Evolutionary conservation across 306 rosid species (phyloP), one percentile per base, ranked within the genome.

Genomic region (Corylus americana): DNA sequence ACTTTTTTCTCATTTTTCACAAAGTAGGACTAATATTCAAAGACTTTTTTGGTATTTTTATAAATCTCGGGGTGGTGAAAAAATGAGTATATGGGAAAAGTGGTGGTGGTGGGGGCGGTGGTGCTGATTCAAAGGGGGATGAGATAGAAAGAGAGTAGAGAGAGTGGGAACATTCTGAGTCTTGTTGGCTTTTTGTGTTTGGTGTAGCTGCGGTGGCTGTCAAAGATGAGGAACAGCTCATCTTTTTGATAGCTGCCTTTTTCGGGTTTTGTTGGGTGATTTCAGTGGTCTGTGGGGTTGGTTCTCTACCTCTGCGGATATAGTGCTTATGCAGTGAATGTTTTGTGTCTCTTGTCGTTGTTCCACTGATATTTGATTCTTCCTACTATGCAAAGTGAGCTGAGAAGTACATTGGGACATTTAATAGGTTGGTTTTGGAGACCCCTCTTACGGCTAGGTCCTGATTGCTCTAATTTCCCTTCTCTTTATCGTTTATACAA

Each of bases 171-270:
- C 92, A 87, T 88, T 88, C 88, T 85, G 91, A 85, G 82, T 55
- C 81, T 88, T 91, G 90, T 89, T 89, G 96, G 91, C 91, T 66
- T 86, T 89, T 77, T 70, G 86, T 86, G 92, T 81, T 82, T 79
- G 88, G 84, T 87, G 91, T 83, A 78, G 86, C 79, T 87, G 80
- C 80, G 91, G 92, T 85, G 92, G 88, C 88, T 93, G 92, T 88
- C 96, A 89, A 91, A 85, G 83, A 84, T 82, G 88, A 88, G 86
- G 72, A 89, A 83, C 92, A 88, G 89, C 94, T 93, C 91, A 84
- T 89, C 82, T 85, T 82, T 86, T 79, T 77, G 59, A 89, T 85
- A 82, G 77, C 37, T 79, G 61, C 83, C 84, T 81, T 86, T 82
- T 87, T 79, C 51, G 73, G 73, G 83, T 66, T 74, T 83, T 86